Conservation (phyloP, 2,329 filamentous ascomycete genomes). For the Cladosporium phlei region DNA sequence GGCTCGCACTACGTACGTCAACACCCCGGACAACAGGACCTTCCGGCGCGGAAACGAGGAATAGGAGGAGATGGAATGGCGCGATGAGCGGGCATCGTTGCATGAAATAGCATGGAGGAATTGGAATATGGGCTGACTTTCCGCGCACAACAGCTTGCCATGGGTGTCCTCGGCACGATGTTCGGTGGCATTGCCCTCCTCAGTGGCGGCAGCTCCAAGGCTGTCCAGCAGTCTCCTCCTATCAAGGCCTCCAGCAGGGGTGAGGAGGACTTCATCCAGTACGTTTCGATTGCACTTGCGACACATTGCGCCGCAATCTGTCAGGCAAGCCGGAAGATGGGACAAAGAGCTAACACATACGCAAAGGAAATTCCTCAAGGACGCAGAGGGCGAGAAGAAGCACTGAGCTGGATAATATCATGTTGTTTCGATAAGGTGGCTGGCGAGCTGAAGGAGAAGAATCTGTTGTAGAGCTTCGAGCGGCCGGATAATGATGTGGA, state of each 20-base stretch:
- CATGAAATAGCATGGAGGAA: neutral
- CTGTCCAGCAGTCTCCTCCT: conserved; percentile 48
- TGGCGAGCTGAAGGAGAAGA: neutral
- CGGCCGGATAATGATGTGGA: neutral
- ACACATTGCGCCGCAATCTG: neutral
- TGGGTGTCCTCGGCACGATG: conserved; percentile 50
- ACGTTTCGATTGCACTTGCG: conserved; percentile 40
- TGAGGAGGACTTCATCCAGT: conserved; percentile 66
- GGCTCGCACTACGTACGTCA: conserved; percentile 50
- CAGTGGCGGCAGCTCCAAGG: conserved; percentile 44
- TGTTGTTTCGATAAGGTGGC: neutral
- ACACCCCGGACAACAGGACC: conserved; percentile 12
- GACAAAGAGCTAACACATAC: neutral
- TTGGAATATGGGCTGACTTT: neutral
- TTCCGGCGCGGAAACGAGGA: conserved; percentile 3
- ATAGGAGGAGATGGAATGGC: neutral
- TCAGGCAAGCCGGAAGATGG: neutral
- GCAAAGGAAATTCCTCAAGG: conserved; percentile 48
- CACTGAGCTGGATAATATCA: conserved; percentile 8
- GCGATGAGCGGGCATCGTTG: neutral
- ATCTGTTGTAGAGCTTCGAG: conserved; percentile 8
- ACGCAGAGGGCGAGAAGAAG: conserved; percentile 44
- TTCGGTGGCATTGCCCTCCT: conserved; percentile 44
- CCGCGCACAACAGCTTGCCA: conserved; percentile 50
- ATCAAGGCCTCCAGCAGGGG: conserved; percentile 63